Base-by-base conservation (phyloP, 345 rosid genomes). In the Citrus hindsii region DNA sequence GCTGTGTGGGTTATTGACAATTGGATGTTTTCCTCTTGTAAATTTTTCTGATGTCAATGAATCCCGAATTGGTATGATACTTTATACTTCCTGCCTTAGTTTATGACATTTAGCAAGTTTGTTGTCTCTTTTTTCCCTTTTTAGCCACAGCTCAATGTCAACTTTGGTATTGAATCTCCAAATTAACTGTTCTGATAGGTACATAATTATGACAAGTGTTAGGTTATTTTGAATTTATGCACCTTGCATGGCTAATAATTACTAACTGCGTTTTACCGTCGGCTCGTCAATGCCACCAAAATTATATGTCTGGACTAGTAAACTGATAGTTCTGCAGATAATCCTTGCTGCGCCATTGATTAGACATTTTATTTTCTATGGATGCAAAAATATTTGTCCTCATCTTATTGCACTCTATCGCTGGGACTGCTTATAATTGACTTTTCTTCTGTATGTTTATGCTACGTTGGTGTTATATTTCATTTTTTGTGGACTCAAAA, bases 341-440 rank as follows among this genome's bases (percentile, higher is more conserved):
- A 30, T 16, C 22, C 46, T 13, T 69, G 68, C 76, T 76, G 75
- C 56, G 71, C 63, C 32, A 56, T 40, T 40, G 55, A 33, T 70
- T 16, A 6, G 1, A 58, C 59, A 32, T 76, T 40, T 24, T 42
- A 14, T n/a, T 66, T 46, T 42, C 8, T 65, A 66, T 60, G 28
- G 67, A 65, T 79, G 75, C 63, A 25, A 69, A 32, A 79, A 55
- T 25, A 65, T 58, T 53, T 76, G 42, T 33, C 42, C 7, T 62
- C 9, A 18, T 58, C 40, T 18, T 48, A 46, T 51, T 46, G 51
- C 35, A 61, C 9, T 18, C 14, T 28, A n/a, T 35, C 37, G 6
- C 40, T 7, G 22, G 48, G 48, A 38, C 38, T n/a, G 58, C 21
- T 19, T 56, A 27, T 18, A 51, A 8, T 24, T 60, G 71, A 32